These are phyloP conservation scores for Pittosporum tobira DNA, from an alignment of 129 eudicot genomes.

Conservation along the genomic window DNA sequence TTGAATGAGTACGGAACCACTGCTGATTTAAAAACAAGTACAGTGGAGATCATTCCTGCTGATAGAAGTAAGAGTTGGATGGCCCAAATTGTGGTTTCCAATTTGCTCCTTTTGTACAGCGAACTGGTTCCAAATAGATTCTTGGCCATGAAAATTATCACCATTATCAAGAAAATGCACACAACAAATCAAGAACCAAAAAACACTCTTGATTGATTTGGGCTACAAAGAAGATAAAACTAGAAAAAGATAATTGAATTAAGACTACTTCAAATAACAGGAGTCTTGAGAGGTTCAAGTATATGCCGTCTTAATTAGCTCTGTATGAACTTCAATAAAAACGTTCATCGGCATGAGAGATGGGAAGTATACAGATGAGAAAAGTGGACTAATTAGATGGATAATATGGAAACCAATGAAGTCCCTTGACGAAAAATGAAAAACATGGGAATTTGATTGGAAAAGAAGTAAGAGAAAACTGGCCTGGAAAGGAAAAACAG, in stretches of 20 bases:
- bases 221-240: too few species aligned
- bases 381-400: conserved; percentile 1
- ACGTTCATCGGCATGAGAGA: background rate
- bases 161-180: background rate
- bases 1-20: conserved; percentile 15
- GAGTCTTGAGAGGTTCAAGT: too few species aligned
- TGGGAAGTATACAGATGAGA: background rate
- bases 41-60: conserved; percentile 21
- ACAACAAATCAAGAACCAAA: background rate
- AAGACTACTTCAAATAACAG: too few species aligned
- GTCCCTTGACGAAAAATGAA: too few species aligned
- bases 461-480: background rate
- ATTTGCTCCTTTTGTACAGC: conserved; percentile 1
- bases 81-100: conserved; percentile 10
- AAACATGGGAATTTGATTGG: too few species aligned
- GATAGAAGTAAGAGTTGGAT: conserved; percentile 25
- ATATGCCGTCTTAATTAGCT: background rate
- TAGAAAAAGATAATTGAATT: too few species aligned
- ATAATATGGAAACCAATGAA: conserved; percentile 2
- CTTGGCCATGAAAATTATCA: conserved; percentile 12
- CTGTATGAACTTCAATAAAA: background rate
- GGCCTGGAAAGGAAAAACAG: too few species aligned
- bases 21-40: conserved; percentile 20
- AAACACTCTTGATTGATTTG: background rate
- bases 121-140: background rate